Evolutionary conservation across 306 rosid genomes (phyloP), one percentile per base, ranked within the genome.

Genomic region (Abrus pulchellus): DNA sequence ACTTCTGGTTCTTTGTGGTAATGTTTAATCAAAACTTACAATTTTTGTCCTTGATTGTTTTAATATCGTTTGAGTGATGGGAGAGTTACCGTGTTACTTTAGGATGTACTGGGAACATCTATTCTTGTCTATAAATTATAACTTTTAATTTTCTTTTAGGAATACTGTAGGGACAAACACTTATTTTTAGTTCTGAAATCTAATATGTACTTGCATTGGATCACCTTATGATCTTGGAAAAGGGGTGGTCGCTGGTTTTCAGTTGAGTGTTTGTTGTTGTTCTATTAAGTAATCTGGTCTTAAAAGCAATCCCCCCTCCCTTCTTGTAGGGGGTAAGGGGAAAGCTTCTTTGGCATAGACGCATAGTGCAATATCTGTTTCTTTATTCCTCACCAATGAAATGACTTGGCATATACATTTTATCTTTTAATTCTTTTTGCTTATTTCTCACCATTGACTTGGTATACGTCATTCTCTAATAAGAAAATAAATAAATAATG

Each of bases 191-290:
- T 47, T 48, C 6, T 29, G 11, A 5, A 36, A 76, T 63, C 48
- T 63, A 2, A 41, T 52, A 34, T 14, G 32, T 75, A n/a, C 60
- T 20, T 20, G 20, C 20, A 20, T 48, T 61, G 47, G 14, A 60
- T 75, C n/a, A 47, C 8, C 49, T 75, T 47, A 75, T 60, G 60
- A 34, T 75, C 71, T 1, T 75, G 72, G 49, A 63, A 75, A 62
- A 61, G 8, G 45, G 32, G 36, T 62, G 41, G 28, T 43, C n/a
- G 47, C 61, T 47, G 60, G 13, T 45, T 74, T 74, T 59, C 30
- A 7, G 11, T 40, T 14, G 33, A 72, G 29, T 55, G 59, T 12
- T 56, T 13, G 6, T 9, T 38, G 59, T 68, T 68, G 56, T 74
- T 57, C 55, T 74, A 41, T 29, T 1, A 9, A 34, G 56, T 44